Evolutionary conservation across 306 rosid species (phyloP).

Genomic region (Vicia sativa): DNA sequence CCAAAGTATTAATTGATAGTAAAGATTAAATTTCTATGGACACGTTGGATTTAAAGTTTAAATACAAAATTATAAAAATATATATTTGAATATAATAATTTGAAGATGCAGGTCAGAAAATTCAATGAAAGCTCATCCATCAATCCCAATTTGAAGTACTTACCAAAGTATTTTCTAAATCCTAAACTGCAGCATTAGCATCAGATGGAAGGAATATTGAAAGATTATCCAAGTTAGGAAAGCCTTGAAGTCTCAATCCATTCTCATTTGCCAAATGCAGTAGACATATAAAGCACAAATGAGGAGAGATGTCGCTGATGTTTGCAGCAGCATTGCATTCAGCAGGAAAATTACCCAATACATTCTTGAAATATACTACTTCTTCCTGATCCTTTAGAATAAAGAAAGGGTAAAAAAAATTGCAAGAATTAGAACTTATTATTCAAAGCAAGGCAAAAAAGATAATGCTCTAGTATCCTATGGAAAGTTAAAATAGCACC

Average conservation of each 20-base stretch:
- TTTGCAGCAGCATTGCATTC: constrained; percentile 77
- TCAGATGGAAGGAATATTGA: constrained; percentile 49
- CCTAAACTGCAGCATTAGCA: constrained; percentile 26
- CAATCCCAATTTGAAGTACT: constrained; percentile 28
- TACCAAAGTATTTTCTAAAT: constrained; percentile 31
- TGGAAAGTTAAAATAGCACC: constrained; percentile 18
- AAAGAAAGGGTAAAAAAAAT: constrained; percentile 22
- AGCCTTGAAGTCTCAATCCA: constrained; percentile 70
- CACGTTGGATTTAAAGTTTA: not conserved
- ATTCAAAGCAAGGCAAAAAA: constrained; percentile 23
- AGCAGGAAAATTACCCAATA: constrained; percentile 68
- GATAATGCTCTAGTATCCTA: constrained; percentile 11
- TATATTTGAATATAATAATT: not conserved
- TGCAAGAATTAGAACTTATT: constrained; percentile 22
- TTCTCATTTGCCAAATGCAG: constrained; percentile 93
- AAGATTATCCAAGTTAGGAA: constrained; percentile 73
- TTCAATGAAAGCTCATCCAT: constrained; percentile 9
- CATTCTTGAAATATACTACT: constrained; percentile 60
- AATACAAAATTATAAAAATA: not conserved
- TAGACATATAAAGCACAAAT: constrained; percentile 92
- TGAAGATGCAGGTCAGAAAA: not conserved
- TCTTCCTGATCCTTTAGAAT: constrained; percentile 56
- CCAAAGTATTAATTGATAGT: constrained; percentile 24
- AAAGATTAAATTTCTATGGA: not conserved
- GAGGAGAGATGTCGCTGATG: constrained; percentile 78